A percentile compares a stretch with the other conserved stretches of the same genome.
Evolutionary conservation across 805 yeast genomes (phyloP).

Genomic region (Starmerella tilneyi): DNA sequence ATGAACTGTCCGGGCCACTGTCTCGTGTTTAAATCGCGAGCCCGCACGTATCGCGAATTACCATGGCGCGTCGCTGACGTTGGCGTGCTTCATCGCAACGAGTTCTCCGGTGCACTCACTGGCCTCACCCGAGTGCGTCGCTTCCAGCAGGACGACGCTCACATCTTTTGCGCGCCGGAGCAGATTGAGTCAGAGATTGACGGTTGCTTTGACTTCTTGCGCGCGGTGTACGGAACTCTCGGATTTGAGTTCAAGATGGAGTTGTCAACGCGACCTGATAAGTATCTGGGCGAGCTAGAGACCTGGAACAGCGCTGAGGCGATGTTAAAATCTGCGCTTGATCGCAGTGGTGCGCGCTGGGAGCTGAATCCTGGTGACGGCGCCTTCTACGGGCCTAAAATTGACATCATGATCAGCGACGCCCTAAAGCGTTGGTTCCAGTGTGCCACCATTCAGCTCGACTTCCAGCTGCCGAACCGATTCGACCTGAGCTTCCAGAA

Average conservation of each 20-base stretch:
- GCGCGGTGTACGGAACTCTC: conserved; percentile 76
- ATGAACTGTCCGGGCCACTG: conserved; percentile 98
- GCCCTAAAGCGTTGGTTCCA: conserved; percentile 96
- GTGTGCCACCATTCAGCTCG: conserved; percentile 97
- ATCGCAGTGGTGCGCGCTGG: conserved; percentile 83
- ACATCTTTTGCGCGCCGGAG: conserved; percentile 86
- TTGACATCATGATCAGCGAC: conserved; percentile 90
- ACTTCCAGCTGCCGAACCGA: conserved; percentile 94
- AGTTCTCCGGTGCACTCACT: conserved; percentile 87
- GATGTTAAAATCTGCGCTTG: conserved; percentile 71
- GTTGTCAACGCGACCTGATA: conserved; percentile 93
- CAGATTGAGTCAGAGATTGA: conserved; percentile 82
- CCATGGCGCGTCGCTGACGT: conserved; percentile 99
- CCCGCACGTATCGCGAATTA: conserved; percentile 89
- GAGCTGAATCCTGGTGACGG: conserved; percentile 95
- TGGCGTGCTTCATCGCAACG: conserved; percentile 95
- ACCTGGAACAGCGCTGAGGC: conserved; percentile 90
- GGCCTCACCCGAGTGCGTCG: conserved; percentile 95
- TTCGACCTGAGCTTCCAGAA: conserved; percentile 78
- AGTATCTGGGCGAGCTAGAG: conserved; percentile 85
- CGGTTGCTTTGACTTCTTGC: conserved; percentile 74
- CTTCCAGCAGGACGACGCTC: conserved; percentile 99
- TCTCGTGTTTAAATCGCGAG: conserved; percentile 80
- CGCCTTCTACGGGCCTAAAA: conserved; percentile 94
- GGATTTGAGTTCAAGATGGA: conserved; percentile 96